Base-by-base conservation (phyloP, 177 flowering plant species). In the Vitis hybrid region DNA sequence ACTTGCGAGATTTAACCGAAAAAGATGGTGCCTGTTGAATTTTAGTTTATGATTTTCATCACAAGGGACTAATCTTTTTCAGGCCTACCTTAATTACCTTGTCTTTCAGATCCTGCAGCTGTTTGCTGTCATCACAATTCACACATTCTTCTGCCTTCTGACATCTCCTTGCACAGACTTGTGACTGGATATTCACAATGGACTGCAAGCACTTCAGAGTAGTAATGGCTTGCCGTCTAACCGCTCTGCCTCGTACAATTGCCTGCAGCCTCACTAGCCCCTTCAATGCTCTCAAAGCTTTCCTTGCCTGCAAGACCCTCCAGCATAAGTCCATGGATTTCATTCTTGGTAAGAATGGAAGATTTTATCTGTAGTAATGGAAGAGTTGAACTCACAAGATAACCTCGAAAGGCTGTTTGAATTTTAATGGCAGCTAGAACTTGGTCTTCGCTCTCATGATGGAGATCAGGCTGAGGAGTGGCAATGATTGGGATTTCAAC, bases 231-330 rank as follows among this genome's bases (percentile, higher is more conserved):
- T 90, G 92, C 66, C 91, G 91, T 68, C 97, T 78, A 45, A 92
- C 97, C 11, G 82, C 82, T 72, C 82, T 74, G 18, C 97, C 98
- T 45, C 94, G 84, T 56, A 92, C 83, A 34, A 90, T 76, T 19
- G 97, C 95, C 77, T 92, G 96, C 71, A 94, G 90, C 77, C 61
- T 89, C 74, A 94, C 94, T 52, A 94, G 82, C 70, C 96, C 98
- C 77, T 81, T 94, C 75, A 94, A 66, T 64, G 98, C 98, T 54
- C 88, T 65, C 74, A 93, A 71, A 26, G 97, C 97, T 74, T 90
- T 93, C 83, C 90, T 90, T 62, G 97, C 98, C 98, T 94, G 77
- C 55, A 76, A 60, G 15, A 74, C 61, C 14, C 15, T 19, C 58
- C 32, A 26, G 13, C 23, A 11, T 8, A 13, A 62, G 10, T 34